These are phyloP conservation scores for Sphaerosporella brunnea DNA, from an alignment of 495 filamentous ascomycete species.

Conservation along the genomic window DNA sequence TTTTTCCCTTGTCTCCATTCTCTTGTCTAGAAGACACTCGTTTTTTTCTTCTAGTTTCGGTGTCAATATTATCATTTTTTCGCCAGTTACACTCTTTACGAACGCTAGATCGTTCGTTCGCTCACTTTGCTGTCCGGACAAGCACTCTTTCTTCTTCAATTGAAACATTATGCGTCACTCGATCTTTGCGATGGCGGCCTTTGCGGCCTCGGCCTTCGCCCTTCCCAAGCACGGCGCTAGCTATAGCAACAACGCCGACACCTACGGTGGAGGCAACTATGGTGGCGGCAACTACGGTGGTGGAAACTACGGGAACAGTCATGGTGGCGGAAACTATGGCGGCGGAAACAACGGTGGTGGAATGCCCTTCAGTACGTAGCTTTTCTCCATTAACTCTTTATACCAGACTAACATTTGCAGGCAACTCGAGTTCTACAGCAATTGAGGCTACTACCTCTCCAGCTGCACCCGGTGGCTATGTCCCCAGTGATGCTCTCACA, in stretches of 20 bases:
- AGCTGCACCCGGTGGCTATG: neutral
- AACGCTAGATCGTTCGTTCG: slow-evolving; percentile 1
- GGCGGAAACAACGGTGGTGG: neutral
- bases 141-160: neutral
- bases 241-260: no score
- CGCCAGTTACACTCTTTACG: neutral
- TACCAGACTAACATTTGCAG: no score
- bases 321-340: neutral
- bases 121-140: neutral
- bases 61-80: neutral
- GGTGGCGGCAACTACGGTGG: no score
- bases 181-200: neutral
- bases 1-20: neutral
- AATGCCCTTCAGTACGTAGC: neutral
- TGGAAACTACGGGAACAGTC: neutral
- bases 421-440: no score
- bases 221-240: no score
- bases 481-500: neutral
- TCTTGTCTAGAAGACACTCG: neutral
- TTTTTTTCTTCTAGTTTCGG: neutral
- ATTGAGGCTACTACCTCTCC: no score
- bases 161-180: neutral
- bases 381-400: neutral
- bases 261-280: no score
- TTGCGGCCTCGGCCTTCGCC: neutral